These are phyloP conservation scores for Phytopythium litorale DNA, from an alignment of 352 stramenopile species.

Conservation along the genomic window DNA sequence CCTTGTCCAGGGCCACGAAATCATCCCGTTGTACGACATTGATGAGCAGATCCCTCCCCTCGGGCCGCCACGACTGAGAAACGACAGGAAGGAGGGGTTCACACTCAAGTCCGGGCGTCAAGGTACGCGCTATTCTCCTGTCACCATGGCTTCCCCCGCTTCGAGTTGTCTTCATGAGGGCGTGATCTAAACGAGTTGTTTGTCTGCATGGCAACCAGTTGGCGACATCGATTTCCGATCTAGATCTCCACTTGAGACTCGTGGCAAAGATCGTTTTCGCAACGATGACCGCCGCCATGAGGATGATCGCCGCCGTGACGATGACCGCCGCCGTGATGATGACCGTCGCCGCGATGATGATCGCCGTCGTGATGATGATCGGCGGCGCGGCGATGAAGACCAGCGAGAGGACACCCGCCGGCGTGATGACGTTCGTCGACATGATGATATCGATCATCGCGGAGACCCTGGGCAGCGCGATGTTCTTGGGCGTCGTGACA, in stretches of 20 bases:
- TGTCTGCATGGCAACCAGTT: conserved; percentile 2
- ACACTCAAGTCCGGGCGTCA: conserved; percentile 52
- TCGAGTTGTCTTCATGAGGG: neutral
- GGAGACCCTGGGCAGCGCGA: neutral
- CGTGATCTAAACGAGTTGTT: neutral
- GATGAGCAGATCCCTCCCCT: conserved; percentile 49
- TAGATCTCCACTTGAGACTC: neutral
- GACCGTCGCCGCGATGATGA: conserved; percentile 14
- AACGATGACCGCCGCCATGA: neutral
- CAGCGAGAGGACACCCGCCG: neutral
- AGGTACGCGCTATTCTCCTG: conserved; percentile 16
- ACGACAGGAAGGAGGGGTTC: conserved; percentile 34
- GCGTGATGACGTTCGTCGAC: neutral
- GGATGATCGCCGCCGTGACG: neutral
- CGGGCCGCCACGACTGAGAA: conserved; percentile 35
- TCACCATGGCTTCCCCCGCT: neutral
- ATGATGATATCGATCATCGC: neutral
- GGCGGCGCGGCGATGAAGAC: neutral
- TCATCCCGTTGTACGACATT: conserved; percentile 66
- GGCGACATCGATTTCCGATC: neutral
- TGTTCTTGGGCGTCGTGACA: neutral
- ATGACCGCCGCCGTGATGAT: conserved; percentile 18
- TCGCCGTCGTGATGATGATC: conserved; percentile 15
- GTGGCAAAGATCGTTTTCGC: neutral
- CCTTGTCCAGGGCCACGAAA: conserved; percentile 38